Conservation (phyloP, 768 basidiomycete genomes). For the Trametes sanguinea region DNA sequence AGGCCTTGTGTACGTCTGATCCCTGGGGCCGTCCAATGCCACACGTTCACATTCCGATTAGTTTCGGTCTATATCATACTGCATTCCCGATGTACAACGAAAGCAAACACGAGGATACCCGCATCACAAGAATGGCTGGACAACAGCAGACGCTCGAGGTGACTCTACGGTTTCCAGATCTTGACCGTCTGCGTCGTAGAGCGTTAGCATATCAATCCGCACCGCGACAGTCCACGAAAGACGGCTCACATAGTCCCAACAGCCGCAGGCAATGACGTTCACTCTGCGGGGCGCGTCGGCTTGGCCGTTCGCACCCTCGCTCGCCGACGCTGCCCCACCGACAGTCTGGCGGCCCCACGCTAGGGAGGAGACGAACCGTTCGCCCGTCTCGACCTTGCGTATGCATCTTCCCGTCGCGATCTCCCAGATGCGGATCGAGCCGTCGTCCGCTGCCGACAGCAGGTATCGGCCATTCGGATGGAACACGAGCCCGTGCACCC, state of each 20-base stretch:
- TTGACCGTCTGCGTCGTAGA: too few species aligned
- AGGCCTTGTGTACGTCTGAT: too few species aligned
- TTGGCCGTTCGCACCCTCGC: neutral
- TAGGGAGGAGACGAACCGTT: conserved; percentile 6
- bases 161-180: too few species aligned
- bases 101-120: too few species aligned
- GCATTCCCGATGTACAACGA: too few species aligned
- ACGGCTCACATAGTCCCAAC: conserved; percentile 12
- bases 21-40: too few species aligned
- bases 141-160: too few species aligned
- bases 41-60: too few species aligned
- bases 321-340: neutral
- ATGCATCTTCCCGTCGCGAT: conserved; percentile 50
- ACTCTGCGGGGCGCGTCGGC: neutral
- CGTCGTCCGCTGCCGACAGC: conserved; percentile 57
- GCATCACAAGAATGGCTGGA: too few species aligned
- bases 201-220: too few species aligned
- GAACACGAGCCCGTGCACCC: conserved; percentile 56
- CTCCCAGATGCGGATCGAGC: conserved; percentile 59
- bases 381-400: conserved; percentile 15
- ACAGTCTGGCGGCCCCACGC: conserved; percentile 9
- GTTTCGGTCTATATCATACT: too few species aligned
- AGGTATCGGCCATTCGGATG: conserved; percentile 57
- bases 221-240: too few species aligned
- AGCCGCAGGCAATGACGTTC: conserved; percentile 11